Conservation (phyloP, 2,329 filamentous ascomycete species). For the Fusarium subtropicale region DNA sequence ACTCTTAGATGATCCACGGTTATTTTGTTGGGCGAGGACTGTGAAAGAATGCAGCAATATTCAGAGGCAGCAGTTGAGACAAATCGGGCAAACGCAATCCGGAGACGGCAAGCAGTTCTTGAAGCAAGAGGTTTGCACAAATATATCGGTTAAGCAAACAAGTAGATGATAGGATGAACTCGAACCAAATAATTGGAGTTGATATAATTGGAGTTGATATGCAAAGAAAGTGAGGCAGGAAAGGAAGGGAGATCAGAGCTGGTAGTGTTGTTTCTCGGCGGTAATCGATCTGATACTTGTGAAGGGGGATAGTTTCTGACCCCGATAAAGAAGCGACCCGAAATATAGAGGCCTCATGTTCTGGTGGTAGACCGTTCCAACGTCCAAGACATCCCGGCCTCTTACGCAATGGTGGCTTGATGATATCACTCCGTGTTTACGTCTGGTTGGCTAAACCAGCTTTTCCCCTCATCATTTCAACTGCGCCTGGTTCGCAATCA, state of each 20-base stretch:
- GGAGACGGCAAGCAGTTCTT: too few relatives aligned
- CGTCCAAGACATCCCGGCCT: too few relatives aligned
- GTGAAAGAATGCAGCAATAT: too few relatives aligned
- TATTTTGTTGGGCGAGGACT: background rate
- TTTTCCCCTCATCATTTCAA: background rate
- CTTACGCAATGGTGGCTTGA: background rate
- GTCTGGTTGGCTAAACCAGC: background rate
- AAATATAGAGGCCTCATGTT: background rate
- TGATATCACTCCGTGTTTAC: background rate
- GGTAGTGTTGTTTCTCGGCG: rapidly evolving
- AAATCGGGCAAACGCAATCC: too few relatives aligned
- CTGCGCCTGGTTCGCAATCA: background rate
- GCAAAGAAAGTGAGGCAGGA: background rate
- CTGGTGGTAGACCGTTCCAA: too few relatives aligned
- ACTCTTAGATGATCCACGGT: background rate
- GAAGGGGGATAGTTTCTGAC: background rate
- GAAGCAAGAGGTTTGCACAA: too few relatives aligned
- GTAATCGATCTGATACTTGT: background rate
- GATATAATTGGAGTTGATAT: background rate
- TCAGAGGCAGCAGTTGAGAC: too few relatives aligned
- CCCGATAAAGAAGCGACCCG: too few relatives aligned
- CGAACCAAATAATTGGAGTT: background rate
- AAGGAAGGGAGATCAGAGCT: background rate
- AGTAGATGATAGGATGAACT: background rate
- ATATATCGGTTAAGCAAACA: too few relatives aligned